Evolutionary conservation across 805 yeast genomes (phyloP).

Genomic region (Candida sakaeoensis): DNA sequence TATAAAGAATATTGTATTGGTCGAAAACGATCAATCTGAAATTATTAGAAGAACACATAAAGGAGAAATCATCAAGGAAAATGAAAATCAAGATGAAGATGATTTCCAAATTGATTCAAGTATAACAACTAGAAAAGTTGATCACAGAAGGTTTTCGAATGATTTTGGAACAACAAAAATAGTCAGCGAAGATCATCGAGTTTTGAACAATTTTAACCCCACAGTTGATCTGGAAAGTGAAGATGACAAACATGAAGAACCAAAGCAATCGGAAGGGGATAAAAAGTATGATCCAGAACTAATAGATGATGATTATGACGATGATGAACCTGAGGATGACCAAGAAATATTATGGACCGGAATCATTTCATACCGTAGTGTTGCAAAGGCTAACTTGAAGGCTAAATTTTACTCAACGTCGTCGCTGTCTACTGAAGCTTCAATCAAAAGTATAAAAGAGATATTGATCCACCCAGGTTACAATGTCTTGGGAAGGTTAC

Average conservation of each 20-base stretch:
- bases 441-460: constrained; percentile 15
- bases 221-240: constrained; percentile 24
- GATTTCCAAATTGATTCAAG: constrained; percentile 19
- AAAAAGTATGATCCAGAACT: constrained; percentile 34
- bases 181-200: constrained; percentile 7
- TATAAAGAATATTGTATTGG: constrained; percentile 38
- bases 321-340: not conserved
- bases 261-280: constrained; percentile 8
- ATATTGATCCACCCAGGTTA: constrained; percentile 28
- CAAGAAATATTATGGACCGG: constrained; percentile 43
- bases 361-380: constrained; percentile 45
- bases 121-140: constrained; percentile 30
- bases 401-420: constrained; percentile 38
- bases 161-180: constrained; percentile 13
- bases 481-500: constrained; percentile 62
- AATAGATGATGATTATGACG: constrained; percentile 14
- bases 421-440: not conserved
- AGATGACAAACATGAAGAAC: constrained; percentile 11
- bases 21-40: constrained; percentile 50
- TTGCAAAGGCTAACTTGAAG: constrained; percentile 39
- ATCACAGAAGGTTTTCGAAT: constrained; percentile 32
- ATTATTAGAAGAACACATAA: constrained; percentile 77
- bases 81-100: constrained; percentile 23
- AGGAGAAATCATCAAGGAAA: constrained; percentile 56
- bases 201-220: constrained; percentile 19